A percentile compares a stretch with the other conserved stretches of the same genome.
Conservation (phyloP, 345 rosid species). For the Aquilaria yunnanensis region DNA sequence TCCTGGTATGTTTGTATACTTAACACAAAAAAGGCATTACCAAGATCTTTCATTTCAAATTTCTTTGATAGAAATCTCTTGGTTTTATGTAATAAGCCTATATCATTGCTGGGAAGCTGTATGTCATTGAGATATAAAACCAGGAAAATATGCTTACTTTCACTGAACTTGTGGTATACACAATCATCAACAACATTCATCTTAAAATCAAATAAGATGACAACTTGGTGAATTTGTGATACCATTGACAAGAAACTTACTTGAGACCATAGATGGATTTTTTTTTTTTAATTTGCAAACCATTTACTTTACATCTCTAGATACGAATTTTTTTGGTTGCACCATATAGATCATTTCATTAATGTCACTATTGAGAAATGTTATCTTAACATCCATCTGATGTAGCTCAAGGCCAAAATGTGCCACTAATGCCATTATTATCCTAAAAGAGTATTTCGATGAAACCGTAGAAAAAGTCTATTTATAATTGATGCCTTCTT, state of each 20-base stretch:
- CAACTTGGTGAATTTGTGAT: slow-evolving; percentile 7
- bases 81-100: no score
- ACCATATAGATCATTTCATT: no score
- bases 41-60: no score
- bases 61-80: no score
- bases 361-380: neutral
- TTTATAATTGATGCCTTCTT: slow-evolving; percentile 17
- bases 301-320: neutral
- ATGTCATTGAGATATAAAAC: no score
- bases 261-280: slow-evolving; percentile 3
- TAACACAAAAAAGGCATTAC: no score
- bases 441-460: slow-evolving; percentile 2
- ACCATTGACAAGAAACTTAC: neutral
- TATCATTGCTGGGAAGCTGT: no score
- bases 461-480: slow-evolving; percentile 13
- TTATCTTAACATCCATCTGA: neutral
- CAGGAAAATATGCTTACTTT: neutral
- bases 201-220: slow-evolving; percentile 8
- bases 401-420: slow-evolving; percentile 9
- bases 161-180: slow-evolving; percentile 11
- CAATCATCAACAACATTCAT: slow-evolving; percentile 3
- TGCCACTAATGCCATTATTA: neutral
- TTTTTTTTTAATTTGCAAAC: slow-evolving; percentile 6
- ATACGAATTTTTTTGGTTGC: neutral
- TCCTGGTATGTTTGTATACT: no score